phyloP scores from a whole-genome alignment of 2,329 filamentous ascomycete genomes.

The Phyllosticta paracitricarpa region DNA sequence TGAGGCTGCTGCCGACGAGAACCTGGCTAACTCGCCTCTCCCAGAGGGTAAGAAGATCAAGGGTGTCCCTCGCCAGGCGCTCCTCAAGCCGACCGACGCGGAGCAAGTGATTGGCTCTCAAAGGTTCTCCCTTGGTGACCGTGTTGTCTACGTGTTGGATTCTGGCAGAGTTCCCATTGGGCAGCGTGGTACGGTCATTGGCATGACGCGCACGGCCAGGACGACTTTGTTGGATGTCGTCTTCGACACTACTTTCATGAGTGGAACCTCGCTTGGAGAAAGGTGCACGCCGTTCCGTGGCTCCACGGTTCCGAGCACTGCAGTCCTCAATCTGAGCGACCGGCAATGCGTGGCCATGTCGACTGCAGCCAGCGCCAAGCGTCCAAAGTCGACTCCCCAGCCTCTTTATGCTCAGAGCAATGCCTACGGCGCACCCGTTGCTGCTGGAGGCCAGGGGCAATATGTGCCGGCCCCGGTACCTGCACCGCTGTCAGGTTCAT shows the following conservation, averaged over 20 bases:
- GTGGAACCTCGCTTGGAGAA: constrained; percentile 81
- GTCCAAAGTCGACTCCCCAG: constrained; percentile 36
- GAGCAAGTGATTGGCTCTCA: constrained; percentile 85
- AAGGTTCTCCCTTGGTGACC: constrained; percentile 73
- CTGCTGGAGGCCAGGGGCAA: constrained; percentile 45
- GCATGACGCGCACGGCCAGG: constrained; percentile 78
- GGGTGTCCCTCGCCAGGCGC: constrained; percentile 72
- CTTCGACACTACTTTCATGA: constrained; percentile 95
- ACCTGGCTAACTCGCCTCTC: constrained; percentile 42
- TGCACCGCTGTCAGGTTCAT: constrained; percentile 48
- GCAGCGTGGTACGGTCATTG: constrained; percentile 84
- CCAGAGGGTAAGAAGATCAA: constrained; percentile 60
- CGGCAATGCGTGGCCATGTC: constrained; percentile 67
- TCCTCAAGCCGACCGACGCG: constrained; percentile 92
- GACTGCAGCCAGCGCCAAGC: constrained; percentile 46
- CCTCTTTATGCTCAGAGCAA: constrained; percentile 41
- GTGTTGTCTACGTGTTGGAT: constrained; percentile 84
- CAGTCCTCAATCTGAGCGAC: constrained; percentile 77
- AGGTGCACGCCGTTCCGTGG: constrained; percentile 89
- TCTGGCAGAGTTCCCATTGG: constrained; percentile 93
- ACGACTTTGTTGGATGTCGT: constrained; percentile 80
- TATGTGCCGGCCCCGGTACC: constrained; percentile 47
- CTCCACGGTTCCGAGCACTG: constrained; percentile 79
- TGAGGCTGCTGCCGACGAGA: constrained; percentile 62
- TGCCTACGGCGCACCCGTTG: constrained; percentile 44